Evolutionary conservation across 371 early-diverging fungal genomes (phyloP).

Genomic region (Haplosporangium sp.): DNA sequence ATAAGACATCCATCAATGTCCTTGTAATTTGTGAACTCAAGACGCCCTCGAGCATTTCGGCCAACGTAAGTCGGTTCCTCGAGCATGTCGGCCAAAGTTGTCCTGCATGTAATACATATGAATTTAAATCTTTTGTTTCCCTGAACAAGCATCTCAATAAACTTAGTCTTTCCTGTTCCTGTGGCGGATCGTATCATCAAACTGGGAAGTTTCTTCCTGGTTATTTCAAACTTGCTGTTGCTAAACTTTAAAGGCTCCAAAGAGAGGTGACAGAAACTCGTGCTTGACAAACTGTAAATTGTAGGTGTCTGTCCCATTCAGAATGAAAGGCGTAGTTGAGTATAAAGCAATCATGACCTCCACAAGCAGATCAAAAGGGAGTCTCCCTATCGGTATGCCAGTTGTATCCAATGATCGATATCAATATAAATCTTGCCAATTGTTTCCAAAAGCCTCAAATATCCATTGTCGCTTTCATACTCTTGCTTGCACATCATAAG

Average conservation of each 20-base stretch:
- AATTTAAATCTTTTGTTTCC: constrained; percentile 14
- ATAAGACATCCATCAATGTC: not conserved
- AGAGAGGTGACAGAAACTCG: constrained; percentile 4
- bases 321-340: not conserved
- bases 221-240: constrained; percentile 9
- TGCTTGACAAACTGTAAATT: constrained; percentile 17
- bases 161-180: constrained; percentile 20
- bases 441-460: not conserved
- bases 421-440: constrained; percentile 9
- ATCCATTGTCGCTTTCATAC: constrained; percentile 15
- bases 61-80: not conserved
- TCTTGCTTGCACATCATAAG: constrained; percentile 8
- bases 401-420: constrained; percentile 6
- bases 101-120: constrained; percentile 2
- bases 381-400: not conserved
- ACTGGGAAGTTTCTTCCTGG: constrained; percentile 14
- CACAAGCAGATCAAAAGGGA: not conserved
- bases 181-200: constrained; percentile 23
- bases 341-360: not conserved
- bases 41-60: not conserved
- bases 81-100: constrained; percentile 17
- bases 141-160: not conserved
- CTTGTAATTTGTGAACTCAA: constrained; percentile 14
- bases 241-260: constrained; percentile 3
- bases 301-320: constrained; percentile 11